These are phyloP conservation scores for Candida qinlingensis DNA, from an alignment of 805 yeast genomes.

Conservation along the genomic window DNA sequence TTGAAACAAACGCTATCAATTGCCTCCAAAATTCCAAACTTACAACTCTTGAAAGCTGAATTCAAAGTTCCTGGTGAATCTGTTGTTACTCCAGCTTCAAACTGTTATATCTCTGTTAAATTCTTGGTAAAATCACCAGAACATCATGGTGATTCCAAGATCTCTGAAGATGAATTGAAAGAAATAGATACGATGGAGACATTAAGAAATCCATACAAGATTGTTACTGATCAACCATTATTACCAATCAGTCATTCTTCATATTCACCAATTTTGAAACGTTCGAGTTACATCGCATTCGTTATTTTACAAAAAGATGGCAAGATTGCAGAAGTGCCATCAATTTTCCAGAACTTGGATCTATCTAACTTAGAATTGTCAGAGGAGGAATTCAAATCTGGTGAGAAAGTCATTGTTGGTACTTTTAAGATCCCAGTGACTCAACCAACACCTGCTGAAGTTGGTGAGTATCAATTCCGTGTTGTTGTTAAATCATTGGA, in stretches of 20 bases:
- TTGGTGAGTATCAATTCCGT: constrained; percentile 65
- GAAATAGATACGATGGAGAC: constrained; percentile 63
- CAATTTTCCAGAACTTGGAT: constrained; percentile 44
- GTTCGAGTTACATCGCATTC: constrained; percentile 59
- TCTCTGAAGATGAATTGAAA: constrained; percentile 30
- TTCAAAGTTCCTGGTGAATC: constrained; percentile 87
- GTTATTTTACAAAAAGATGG: constrained; percentile 72
- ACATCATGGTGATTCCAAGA: constrained; percentile 40
- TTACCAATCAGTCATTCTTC: constrained; percentile 70
- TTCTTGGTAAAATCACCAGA: constrained; percentile 70
- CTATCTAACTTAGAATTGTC: constrained; percentile 49
- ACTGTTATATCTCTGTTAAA: constrained; percentile 70
- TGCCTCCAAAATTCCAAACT: constrained; percentile 62
- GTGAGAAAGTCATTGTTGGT: constrained; percentile 41
- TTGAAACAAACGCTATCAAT: constrained; percentile 45
- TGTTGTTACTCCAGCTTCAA: constrained; percentile 63
- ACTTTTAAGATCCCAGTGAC: constrained; percentile 72
- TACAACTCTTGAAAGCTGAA: constrained; percentile 63
- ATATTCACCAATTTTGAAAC: constrained; percentile 57
- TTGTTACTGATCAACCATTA: constrained; percentile 62
- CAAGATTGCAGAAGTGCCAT: constrained; percentile 69
- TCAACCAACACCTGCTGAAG: constrained; percentile 70
- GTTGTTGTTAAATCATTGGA: constrained; percentile 65
- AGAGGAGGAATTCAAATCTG: constrained; percentile 40
- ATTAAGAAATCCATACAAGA: constrained; percentile 64